phyloP scores from a whole-genome alignment of 2,329 filamentous ascomycete genomes.

The Teratosphaeria destructans region DNA sequence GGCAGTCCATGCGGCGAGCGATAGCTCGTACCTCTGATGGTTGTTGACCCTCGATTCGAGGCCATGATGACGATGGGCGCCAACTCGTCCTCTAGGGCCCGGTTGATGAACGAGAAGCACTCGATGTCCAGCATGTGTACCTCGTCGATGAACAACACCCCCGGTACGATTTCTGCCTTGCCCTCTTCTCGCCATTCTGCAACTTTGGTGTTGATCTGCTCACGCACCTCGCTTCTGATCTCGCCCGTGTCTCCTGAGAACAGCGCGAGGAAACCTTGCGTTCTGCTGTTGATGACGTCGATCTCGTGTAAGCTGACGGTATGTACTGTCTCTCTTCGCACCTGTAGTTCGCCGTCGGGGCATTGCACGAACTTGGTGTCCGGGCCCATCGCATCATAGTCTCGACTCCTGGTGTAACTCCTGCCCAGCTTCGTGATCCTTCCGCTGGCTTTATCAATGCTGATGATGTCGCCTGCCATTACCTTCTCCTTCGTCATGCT shows the following conservation, averaged over 20 bases:
- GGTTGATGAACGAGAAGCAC: conserved; percentile 97
- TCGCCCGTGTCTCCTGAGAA: conserved; percentile 98
- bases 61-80: conserved; percentile 99
- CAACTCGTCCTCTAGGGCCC: conserved; percentile 85
- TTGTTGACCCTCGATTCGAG: conserved; percentile 84
- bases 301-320: conserved; percentile 97
- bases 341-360: conserved; percentile 93
- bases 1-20: conserved; percentile 87
- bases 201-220: conserved; percentile 99
- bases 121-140: conserved; percentile 99
- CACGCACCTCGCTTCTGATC: conserved; percentile 90
- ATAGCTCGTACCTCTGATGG: conserved; percentile 89
- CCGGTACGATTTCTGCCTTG: conserved; percentile 95
- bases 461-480: conserved; percentile 96
- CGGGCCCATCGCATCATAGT: conserved; percentile 98
- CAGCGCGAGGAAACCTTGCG: conserved; percentile 93
- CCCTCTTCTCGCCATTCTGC: conserved; percentile 99
- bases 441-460: conserved; percentile 94
- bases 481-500: conserved; percentile 99
- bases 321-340: conserved; percentile 92
- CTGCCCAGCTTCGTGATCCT: conserved; percentile 96
- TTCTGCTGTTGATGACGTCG: conserved; percentile 96
- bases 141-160: conserved; percentile 96
- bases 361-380: conserved; percentile 98
- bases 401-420: conserved; percentile 85